Evolutionary conservation across 257 asterid species (phyloP), one percentile per base, ranked within the genome.

Genomic region (Primulina tabacum): DNA sequence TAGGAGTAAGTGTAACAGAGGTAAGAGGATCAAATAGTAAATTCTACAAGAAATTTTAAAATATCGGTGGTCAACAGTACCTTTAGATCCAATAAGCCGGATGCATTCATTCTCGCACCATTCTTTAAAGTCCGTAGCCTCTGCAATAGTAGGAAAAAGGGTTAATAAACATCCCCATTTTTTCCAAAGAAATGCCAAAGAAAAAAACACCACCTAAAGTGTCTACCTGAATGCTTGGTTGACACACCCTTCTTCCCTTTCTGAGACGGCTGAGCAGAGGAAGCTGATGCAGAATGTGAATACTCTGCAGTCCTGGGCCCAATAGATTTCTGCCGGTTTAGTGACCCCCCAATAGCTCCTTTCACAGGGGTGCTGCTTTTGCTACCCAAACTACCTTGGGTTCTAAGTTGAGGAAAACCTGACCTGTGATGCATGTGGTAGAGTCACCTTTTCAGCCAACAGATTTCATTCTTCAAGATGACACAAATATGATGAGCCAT

Each of bases 31-130:
- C 14, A 62, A 24, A 67, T 5, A 35, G 6, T 8, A 32, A 32
- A 67, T 17, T n/a, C 26, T 3, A 28, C 4, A 14, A 47, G 18
- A 47, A 14, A 47, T 4, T 47, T 47, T 3, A 64, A 14, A 29
- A 38, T 14, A 62, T 16, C 2, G 24, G 43, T 24, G 29, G 64
- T 34, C 53, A 26, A 21, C 52, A 59, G 64, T 88, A 94, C 99
- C 99, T 91, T 81, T 86, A 24, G 96, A 82, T 60, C 97, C 96
- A 35, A 88, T 61, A 64, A 94, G 98, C 74, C 95, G 86, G 65
- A 71, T 32, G 76, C 96, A 94, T 82, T 94, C 99, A 59, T 84
- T 88, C 83, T 94, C 99, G 33, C 99, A 94, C 99, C 99, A 94
- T 65, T 88, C 90, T 78, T 88, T 82, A 77, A 94, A 94, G 73